Conservation (phyloP, 768 basidiomycete species). For the Leccinum boreale region DNA sequence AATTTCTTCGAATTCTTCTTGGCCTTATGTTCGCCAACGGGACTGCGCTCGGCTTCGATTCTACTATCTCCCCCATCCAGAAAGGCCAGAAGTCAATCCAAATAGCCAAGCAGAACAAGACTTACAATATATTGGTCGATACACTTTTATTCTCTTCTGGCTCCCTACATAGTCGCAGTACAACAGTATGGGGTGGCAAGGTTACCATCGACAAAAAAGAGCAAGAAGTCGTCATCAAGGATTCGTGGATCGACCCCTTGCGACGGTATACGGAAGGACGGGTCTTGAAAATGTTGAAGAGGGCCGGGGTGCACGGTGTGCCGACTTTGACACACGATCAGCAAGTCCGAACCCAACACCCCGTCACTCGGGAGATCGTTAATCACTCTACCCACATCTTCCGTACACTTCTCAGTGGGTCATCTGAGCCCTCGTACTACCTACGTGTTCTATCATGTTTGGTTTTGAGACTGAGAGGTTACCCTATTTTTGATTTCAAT, state of each 20-base stretch:
- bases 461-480: no score
- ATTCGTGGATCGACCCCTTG: not conserved
- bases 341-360: not conserved
- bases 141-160: not conserved
- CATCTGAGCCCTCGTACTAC: no score
- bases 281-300: not conserved
- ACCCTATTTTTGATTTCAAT: no score
- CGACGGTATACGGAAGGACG: not conserved
- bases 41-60: not conserved
- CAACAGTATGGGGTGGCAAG: not conserved
- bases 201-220: not conserved
- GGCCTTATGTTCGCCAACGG: not conserved
- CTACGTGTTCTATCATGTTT: no score
- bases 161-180: not conserved
- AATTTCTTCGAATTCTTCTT: constrained; percentile 1
- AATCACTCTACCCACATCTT: no score
- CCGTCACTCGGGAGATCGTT: no score
- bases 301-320: not conserved
- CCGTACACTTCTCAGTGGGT: no score
- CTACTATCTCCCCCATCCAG: not conserved
- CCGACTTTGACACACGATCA: not conserved
- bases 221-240: not conserved
- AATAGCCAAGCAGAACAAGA: not conserved
- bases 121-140: not conserved
- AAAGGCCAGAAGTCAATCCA: not conserved